Conservation (phyloP, 352 stramenopile genomes). For the Phytophthora fragariae region DNA sequence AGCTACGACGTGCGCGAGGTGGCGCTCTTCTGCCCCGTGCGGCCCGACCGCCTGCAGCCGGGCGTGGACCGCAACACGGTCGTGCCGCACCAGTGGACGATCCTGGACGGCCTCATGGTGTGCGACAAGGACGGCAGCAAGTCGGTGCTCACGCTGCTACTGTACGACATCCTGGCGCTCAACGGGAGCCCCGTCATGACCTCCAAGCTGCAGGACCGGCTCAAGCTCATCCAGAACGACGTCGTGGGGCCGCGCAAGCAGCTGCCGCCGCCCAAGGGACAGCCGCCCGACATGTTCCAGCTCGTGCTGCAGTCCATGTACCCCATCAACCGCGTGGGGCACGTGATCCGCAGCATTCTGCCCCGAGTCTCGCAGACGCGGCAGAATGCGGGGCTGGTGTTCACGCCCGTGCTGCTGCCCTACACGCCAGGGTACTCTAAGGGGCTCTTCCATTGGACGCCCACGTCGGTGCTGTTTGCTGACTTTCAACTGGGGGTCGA, state of each 20-base stretch:
- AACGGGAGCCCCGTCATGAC: slow-evolving; percentile 87
- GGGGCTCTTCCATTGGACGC: slow-evolving; percentile 80
- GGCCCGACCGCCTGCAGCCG: slow-evolving; percentile 77
- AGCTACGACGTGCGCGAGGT: slow-evolving; percentile 89
- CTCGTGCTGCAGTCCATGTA: slow-evolving; percentile 90
- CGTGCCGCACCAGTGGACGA: slow-evolving; percentile 89
- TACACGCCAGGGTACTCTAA: slow-evolving; percentile 85
- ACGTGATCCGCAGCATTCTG: slow-evolving; percentile 82
- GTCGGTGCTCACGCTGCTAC: slow-evolving; percentile 74
- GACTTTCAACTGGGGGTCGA: slow-evolving; percentile 87
- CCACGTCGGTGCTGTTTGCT: slow-evolving; percentile 56
- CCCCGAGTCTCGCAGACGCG: slow-evolving; percentile 76
- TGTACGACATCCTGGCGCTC: slow-evolving; percentile 88
- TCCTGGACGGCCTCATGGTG: slow-evolving; percentile 85
- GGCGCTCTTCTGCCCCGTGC: slow-evolving; percentile 78
- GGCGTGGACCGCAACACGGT: slow-evolving; percentile 75
- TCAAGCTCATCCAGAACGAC: slow-evolving; percentile 92
- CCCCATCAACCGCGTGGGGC: slow-evolving; percentile 72
- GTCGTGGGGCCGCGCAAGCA: slow-evolving; percentile 87
- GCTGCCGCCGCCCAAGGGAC: slow-evolving; percentile 74
- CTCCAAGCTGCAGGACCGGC: slow-evolving; percentile 85
- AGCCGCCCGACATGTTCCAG: slow-evolving; percentile 83
- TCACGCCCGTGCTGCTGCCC: slow-evolving; percentile 79
- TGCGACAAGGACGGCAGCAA: slow-evolving; percentile 83
- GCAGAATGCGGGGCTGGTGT: slow-evolving; percentile 81